Base-by-base conservation (phyloP, 495 filamentous ascomycete species). In the Letharia columbiana region DNA sequence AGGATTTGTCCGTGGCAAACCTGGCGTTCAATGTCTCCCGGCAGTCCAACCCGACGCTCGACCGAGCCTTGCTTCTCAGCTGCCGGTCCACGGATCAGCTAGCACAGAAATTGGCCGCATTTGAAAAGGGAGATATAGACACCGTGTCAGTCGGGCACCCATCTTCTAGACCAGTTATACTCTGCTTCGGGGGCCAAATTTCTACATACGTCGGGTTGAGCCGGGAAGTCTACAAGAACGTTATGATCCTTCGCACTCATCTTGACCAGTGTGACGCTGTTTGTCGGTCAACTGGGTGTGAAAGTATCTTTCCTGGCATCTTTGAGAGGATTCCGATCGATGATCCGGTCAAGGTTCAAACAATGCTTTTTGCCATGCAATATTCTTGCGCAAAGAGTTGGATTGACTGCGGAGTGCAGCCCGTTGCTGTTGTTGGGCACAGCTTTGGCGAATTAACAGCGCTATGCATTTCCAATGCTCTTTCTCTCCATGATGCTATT, bases 111-210 rank as follows among this genome's bases (percentile, higher is more conserved):
- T 40, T 61, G 2, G 28, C 23, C 49, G 31, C 15, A 15, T 64
- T 60, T n/a, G 8, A 23, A 4, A 9, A 28, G 91, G 71, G 75
- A 76, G 59, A 67, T 39, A 28, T 66, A n/a, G 66, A 33, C 9
- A 65, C 42, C n/a, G 31, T 28, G 1, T 33, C 72, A n/a, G 58
- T 60, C 11, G 6, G 44, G n/a, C 17, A 37, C 23, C 50, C 61
- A 28, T 62, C 74, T 11, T 0, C 40, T 28, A 37, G 64, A 57
- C 78, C 82, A 0, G 74, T 84, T 1, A 69, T 86, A 4, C 69
- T 86, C 0, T 83, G 80, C 66, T 85, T 86, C 57, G 82, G 83
- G 4, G 82, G 82, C 10, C 83, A 86, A 65, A 70, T 77, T 0
- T 80, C 78, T 0, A 77, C 64, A 0, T 80, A 65, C 33, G 68